Evolutionary conservation across 257 asterid genomes (phyloP).

Genomic region (Cinchona pubescens): DNA sequence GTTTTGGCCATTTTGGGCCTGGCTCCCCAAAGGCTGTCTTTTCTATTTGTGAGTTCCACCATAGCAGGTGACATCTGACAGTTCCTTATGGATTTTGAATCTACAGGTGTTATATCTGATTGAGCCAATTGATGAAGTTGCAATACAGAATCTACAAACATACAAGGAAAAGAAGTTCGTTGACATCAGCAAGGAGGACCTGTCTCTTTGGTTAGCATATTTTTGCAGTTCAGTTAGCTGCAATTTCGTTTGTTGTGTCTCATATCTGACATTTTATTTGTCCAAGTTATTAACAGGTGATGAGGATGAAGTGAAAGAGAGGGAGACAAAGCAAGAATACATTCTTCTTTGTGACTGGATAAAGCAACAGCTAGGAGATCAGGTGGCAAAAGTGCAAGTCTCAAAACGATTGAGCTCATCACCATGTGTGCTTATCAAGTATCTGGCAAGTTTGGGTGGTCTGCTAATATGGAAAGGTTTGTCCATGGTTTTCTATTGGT

Average conservation of each 20-base stretch:
- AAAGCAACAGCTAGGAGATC: slow-evolving; percentile 92
- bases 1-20: neutral
- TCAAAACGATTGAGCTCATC: slow-evolving; percentile 95
- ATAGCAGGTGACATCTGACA: neutral
- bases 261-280: neutral
- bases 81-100: slow-evolving; percentile 12
- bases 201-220: slow-evolving; percentile 75
- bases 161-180: slow-evolving; percentile 95
- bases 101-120: slow-evolving; percentile 76
- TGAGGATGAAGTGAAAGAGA: slow-evolving; percentile 81
- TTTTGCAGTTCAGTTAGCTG: neutral
- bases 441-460: slow-evolving; percentile 99
- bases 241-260: neutral
- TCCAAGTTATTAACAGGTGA: slow-evolving; percentile 45
- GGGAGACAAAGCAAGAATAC: slow-evolving; percentile 81
- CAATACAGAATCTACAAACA: slow-evolving; percentile 89
- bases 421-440: slow-evolving; percentile 98
- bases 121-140: slow-evolving; percentile 96
- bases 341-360: slow-evolving; percentile 91
- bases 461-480: slow-evolving; percentile 99
- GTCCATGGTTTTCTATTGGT: neutral
- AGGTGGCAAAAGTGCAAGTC: slow-evolving; percentile 94
- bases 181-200: slow-evolving; percentile 98
- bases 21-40: neutral
- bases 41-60: neutral